Percentiles rank a stretch among this genome's conserved stretches.
Conservation (phyloP, 345 rosid genomes). For the Aquilaria sinensis region DNA sequence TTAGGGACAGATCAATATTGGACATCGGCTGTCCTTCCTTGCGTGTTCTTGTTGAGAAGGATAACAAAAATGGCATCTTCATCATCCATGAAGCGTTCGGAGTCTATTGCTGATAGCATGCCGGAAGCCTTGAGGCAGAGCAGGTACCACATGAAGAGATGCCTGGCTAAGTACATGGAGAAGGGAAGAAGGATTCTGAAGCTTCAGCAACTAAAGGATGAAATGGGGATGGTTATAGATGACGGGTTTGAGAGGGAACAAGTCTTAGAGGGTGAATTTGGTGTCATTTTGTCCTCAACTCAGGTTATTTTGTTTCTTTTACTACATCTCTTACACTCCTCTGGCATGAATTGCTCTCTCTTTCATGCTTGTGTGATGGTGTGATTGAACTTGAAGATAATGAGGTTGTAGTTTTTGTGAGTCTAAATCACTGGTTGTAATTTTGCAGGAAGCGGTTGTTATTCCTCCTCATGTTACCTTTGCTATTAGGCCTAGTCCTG, state of each 20-base stretch:
- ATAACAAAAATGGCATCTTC: slow-evolving; percentile 7
- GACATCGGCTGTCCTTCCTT: background rate
- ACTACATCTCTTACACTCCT: background rate
- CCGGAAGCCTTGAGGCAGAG: slow-evolving; percentile 15
- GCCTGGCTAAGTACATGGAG: slow-evolving; percentile 7
- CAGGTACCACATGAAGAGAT: slow-evolving; percentile 12
- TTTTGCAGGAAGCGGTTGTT: slow-evolving; percentile 61
- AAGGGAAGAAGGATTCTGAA: slow-evolving; percentile 11
- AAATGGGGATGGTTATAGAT: slow-evolving; percentile 8
- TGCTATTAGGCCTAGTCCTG: slow-evolving; percentile 64
- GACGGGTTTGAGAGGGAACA: slow-evolving; percentile 7
- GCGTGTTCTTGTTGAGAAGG: background rate
- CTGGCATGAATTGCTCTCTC: too few relatives aligned
- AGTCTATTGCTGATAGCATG: slow-evolving; percentile 13
- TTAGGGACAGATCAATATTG: background rate
- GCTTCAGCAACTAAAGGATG: slow-evolving; percentile 7
- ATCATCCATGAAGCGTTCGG: background rate
- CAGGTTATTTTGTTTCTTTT: slow-evolving; percentile 2
- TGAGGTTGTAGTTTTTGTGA: background rate
- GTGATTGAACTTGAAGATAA: background rate
- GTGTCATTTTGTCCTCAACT: slow-evolving; percentile 13
- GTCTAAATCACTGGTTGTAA: background rate
- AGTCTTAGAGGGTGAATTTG: slow-evolving; percentile 3
- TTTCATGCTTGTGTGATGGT: background rate
- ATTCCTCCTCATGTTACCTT: slow-evolving; percentile 60